These are phyloP conservation scores for Pseudogymnoascus sp. DNA, from an alignment of 2,329 filamentous ascomycete species.

Conservation along the genomic window DNA sequence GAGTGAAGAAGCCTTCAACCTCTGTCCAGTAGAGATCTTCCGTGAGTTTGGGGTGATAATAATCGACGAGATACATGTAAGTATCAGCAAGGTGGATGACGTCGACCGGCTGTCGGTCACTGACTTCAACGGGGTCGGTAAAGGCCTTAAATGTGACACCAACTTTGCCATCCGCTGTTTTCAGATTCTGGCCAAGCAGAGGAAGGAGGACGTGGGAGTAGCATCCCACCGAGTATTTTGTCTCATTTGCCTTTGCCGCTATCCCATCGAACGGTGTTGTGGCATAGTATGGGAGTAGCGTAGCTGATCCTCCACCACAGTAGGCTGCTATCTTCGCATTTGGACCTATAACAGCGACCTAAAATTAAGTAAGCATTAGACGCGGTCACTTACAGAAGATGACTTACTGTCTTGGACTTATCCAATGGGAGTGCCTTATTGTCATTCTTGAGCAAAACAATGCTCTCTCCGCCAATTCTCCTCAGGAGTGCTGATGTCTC, in stretches of 20 bases:
- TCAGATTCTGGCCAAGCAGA: constrained; percentile 45
- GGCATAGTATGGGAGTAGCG: constrained; percentile 27
- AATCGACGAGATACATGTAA: constrained; percentile 39
- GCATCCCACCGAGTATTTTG: constrained; percentile 47
- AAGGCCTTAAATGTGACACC: constrained; percentile 58
- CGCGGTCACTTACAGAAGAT: not conserved
- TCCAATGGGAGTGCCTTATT: constrained; percentile 44
- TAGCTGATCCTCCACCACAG: constrained; percentile 31
- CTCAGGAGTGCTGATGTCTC: constrained; percentile 13
- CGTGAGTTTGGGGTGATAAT: constrained; percentile 28
- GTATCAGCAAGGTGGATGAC: constrained; percentile 36
- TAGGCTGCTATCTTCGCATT: constrained; percentile 37
- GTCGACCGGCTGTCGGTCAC: constrained; percentile 43
- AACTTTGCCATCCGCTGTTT: constrained; percentile 41
- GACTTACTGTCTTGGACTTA: constrained; percentile 34
- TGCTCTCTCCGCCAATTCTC: constrained; percentile 35
- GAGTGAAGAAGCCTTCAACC: constrained; percentile 28
- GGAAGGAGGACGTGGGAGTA: constrained; percentile 58
- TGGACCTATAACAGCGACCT: constrained; percentile 45
- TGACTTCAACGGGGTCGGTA: constrained; percentile 39
- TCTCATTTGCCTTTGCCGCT: constrained; percentile 15
- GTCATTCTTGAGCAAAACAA: constrained; percentile 69
- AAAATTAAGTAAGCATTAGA: not conserved
- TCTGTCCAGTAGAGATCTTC: constrained; percentile 33
- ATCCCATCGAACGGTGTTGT: constrained; percentile 29